A percentile compares a stretch with the other conserved stretches of the same genome.
phyloP scores from a whole-genome alignment of 164 flowering plant genomes.

The Piper betle region DNA sequence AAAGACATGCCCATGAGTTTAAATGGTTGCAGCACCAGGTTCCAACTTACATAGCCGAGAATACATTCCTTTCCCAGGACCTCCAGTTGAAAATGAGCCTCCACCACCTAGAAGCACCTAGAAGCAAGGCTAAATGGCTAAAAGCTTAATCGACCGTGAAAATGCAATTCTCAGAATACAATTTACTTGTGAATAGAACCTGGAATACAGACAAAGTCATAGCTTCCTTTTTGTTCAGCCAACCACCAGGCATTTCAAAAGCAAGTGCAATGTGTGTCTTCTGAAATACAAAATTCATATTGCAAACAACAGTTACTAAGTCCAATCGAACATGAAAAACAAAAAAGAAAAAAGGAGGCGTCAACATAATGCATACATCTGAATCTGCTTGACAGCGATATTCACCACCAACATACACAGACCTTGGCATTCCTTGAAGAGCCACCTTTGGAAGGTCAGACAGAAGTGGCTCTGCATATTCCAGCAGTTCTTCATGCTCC shows the following conservation, averaged over 20 bases:
- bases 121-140: neutral
- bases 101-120: constrained; percentile 87
- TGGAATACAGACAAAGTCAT: constrained; percentile 56
- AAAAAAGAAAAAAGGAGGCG: neutral
- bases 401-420: constrained; percentile 69
- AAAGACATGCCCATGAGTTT: neutral
- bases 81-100: constrained; percentile 85
- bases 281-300: constrained; percentile 12
- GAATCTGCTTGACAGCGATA: constrained; percentile 45
- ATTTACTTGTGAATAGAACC: constrained; percentile 17
- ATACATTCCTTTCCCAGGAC: constrained; percentile 87
- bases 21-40: neutral
- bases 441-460: constrained; percentile 64
- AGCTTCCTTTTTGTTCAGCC: constrained; percentile 52
- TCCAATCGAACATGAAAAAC: neutral
- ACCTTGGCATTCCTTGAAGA: constrained; percentile 36
- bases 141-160: neutral
- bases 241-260: constrained; percentile 76
- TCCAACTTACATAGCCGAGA: constrained; percentile 64
- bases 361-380: constrained; percentile 23
- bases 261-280: constrained; percentile 64
- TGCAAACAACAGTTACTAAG: neutral
- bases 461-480: constrained; percentile 72
- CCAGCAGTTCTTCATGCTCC: constrained; percentile 67
- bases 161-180: neutral